Base-by-base conservation (phyloP, 2,329 filamentous ascomycete species). In the Thelonectria rubi region DNA sequence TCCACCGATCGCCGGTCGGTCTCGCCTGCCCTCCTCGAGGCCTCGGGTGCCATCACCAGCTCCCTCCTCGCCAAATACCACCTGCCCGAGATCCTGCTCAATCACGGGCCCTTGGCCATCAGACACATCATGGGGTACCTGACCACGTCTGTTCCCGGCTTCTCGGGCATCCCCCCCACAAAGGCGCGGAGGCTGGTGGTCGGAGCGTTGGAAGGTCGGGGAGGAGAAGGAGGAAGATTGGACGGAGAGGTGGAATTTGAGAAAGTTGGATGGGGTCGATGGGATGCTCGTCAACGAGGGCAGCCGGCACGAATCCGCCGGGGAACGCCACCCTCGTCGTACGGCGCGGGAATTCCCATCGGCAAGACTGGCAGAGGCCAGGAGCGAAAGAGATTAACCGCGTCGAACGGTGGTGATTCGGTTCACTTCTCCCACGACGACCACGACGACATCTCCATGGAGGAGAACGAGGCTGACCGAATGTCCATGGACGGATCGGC, bases 251-350 rank as follows among this genome's bases (percentile, higher is more conserved):
- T 95, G 71, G 85, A 90, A 74, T 98, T 97, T 74, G 91, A 96
- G 77, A 98, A 98, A 83, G 93, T 97, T 61, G 94, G 94, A 73
- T 98, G 94, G 94, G 95, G 95, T 62, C 88, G 93, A 68, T 99
- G 94, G 94, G 91, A 96, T 77, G 95, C 94, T 64, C 88, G 88
- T 74, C 84, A 87, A 75, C 88, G 88, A 70, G 91, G 89, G 56
- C 86, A 91, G 64, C 80, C 84, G 45, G 71, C 80, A 64, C 81
- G 82, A 65, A 75, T 80, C 62, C 81, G 75, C 75, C 80, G 70
- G 68, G 73, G 75, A 74, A 75, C 77, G 72, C 76, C 76, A 68
- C 72, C 75, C 57, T 76, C 77, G 32, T 79, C 78, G 24, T 82
- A 81, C 69, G 77, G 79, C 48, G 75, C 79, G 26, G 84, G 82